Evolutionary conservation across 441 rosid species (phyloP).

Genomic region (Rhodomyrtus psidioides): DNA sequence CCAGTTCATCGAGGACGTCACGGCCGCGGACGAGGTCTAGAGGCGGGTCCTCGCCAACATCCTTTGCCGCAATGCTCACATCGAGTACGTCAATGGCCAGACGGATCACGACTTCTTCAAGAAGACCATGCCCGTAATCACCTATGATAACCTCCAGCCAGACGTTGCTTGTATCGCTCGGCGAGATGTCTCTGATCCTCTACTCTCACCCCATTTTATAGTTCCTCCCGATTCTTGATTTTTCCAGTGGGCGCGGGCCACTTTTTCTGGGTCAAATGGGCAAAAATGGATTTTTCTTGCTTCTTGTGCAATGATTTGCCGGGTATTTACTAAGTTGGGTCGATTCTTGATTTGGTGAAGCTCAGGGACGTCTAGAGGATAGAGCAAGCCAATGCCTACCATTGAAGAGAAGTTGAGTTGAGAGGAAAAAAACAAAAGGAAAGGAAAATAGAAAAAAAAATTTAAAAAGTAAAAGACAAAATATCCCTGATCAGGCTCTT

Average conservation of each 20-base stretch:
- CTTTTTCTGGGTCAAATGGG: not conserved
- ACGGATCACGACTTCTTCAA: conserved; percentile 69
- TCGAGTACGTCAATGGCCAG: conserved; percentile 57
- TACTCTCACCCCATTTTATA: conserved; percentile 85
- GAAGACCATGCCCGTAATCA: conserved; percentile 56
- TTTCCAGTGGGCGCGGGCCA: not conserved
- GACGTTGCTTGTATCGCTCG: too few species aligned
- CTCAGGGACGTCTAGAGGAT: conserved; percentile 97
- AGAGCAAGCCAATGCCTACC: conserved; percentile 93
- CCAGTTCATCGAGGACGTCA: conserved; percentile 71
- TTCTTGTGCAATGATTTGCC: not conserved
- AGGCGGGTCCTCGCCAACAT: conserved; percentile 49
- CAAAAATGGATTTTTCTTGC: not conserved
- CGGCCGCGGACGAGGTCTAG: conserved; percentile 67
- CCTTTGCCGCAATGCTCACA: conserved; percentile 76
- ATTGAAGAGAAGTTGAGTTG: conserved; percentile 63
- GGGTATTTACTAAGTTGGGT: not conserved
- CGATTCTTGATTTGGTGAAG: conserved; percentile 16
- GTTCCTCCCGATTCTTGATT: conserved; percentile 28
- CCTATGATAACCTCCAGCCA: conserved; percentile 39
- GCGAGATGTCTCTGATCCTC: conserved; percentile 66
- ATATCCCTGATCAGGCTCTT: too few species aligned
- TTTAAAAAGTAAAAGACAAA: too few species aligned
- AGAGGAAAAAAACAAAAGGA: too few species aligned
- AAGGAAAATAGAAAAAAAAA: too few species aligned